phyloP scores from a whole-genome alignment of 805 yeast genomes.

The Wickerhamiella slavikovae region DNA sequence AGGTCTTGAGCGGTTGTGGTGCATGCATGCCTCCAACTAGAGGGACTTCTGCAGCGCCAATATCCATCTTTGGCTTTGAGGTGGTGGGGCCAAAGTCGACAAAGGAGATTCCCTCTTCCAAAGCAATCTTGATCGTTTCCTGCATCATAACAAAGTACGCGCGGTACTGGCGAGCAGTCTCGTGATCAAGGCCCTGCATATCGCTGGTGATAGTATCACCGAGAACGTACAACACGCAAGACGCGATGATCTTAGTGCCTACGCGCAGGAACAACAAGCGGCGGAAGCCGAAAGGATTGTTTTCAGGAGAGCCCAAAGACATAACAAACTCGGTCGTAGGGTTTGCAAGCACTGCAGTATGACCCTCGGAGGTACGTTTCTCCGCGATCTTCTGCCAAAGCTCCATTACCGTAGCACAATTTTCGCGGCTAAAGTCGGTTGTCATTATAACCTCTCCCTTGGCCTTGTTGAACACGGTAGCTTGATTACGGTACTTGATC shows the following conservation, averaged over 20 bases:
- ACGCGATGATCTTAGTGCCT: slow-evolving; percentile 20
- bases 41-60: slow-evolving; percentile 21
- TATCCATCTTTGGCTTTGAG: slow-evolving; percentile 23
- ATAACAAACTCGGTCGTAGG: slow-evolving; percentile 18
- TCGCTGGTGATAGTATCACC: slow-evolving; percentile 27
- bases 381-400: slow-evolving; percentile 24
- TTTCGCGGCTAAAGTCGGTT: slow-evolving; percentile 16
- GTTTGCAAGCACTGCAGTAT: slow-evolving; percentile 20
- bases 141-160: slow-evolving; percentile 30
- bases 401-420: slow-evolving; percentile 17
- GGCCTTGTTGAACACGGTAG: slow-evolving; percentile 18
- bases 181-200: slow-evolving; percentile 25
- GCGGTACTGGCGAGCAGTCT: slow-evolving; percentile 20
- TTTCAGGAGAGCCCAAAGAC: slow-evolving; percentile 15
- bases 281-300: slow-evolving; percentile 14
- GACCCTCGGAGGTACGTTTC: slow-evolving; percentile 20
- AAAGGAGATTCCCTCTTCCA: slow-evolving; percentile 20
- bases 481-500: slow-evolving; percentile 23
- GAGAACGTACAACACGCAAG: slow-evolving; percentile 23
- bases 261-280: slow-evolving; percentile 22
- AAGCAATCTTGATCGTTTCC: slow-evolving; percentile 23
- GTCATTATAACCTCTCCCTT: slow-evolving; percentile 20
- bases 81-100: slow-evolving; percentile 29
- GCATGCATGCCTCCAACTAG: slow-evolving; percentile 22
- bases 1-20: slow-evolving; percentile 10